Conservation (phyloP, 1,139 yeast genomes). For the Zhuliangozyma parablackwelliae region DNA sequence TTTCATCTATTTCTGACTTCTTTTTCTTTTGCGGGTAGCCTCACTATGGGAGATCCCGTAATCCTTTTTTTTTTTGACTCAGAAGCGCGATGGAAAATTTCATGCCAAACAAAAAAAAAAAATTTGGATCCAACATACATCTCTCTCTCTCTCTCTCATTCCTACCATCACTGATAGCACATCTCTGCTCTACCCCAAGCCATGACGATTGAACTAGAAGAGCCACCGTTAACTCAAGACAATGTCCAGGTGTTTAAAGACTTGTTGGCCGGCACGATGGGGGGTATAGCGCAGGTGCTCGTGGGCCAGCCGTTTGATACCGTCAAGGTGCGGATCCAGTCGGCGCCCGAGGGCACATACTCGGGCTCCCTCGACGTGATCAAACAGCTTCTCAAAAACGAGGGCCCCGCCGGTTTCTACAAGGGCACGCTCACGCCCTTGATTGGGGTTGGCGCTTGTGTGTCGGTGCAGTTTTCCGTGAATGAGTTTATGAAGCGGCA, state of each 20-base stretch:
- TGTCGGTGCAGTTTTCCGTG: constrained; percentile 76
- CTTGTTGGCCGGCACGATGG: constrained; percentile 84
- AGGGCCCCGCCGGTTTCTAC: constrained; percentile 79
- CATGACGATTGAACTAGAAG: constrained; percentile 47
- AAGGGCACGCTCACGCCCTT: constrained; percentile 85
- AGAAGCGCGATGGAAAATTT: no score
- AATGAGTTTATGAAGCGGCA: constrained; percentile 89
- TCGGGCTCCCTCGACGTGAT: constrained; percentile 75
- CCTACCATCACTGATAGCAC: not conserved
- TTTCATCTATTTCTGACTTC: no score
- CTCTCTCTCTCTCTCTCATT: not conserved
- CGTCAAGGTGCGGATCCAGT: constrained; percentile 84
- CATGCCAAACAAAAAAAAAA: no score
- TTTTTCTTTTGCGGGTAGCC: no score
- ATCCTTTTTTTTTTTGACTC: no score
- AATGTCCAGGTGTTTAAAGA: constrained; percentile 68
- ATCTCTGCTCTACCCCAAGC: no score
- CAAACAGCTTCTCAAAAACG: constrained; percentile 60
- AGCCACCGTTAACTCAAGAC: constrained; percentile 36
- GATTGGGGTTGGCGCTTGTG: constrained; percentile 91
- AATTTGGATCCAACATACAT: no score
- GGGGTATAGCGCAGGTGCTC: constrained; percentile 90
- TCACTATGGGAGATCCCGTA: no score
- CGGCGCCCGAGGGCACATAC: constrained; percentile 75
- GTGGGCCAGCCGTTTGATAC: constrained; percentile 98